These are phyloP conservation scores for Scutellaria minor DNA, from an alignment of 257 asterid species.

Conservation along the genomic window DNA sequence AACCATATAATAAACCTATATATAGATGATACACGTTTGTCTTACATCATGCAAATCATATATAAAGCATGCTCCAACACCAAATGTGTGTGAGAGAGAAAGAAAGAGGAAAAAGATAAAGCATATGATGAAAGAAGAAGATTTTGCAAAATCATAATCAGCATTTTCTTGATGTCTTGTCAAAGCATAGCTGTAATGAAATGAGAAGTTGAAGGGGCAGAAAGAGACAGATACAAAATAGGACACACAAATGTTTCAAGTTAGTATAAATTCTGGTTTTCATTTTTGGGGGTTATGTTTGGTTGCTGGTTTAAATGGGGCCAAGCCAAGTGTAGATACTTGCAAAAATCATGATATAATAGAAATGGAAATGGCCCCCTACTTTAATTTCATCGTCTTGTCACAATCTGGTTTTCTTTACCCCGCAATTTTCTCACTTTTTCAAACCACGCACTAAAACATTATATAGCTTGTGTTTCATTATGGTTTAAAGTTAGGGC, in stretches of 20 bases:
- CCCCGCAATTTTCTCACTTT: constrained; percentile 56
- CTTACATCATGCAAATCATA: too few species aligned
- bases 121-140: constrained; percentile 22
- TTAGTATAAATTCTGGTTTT: constrained; percentile 5
- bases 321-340: constrained; percentile 22
- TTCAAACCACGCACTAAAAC: constrained; percentile 39
- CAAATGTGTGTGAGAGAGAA: background rate
- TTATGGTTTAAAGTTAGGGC: constrained; percentile 26
- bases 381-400: constrained; percentile 28
- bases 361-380: constrained; percentile 4
- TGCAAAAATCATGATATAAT: background rate
- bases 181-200: constrained; percentile 44
- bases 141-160: constrained; percentile 30
- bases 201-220: constrained; percentile 28
- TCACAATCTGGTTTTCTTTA: constrained; percentile 49
- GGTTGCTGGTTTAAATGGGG: constrained; percentile 10
- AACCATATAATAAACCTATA: too few species aligned
- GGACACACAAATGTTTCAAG: constrained; percentile 37
- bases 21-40: too few species aligned
- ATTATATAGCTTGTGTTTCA: constrained; percentile 32
- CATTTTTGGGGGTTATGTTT: constrained; percentile 11
- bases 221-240: constrained; percentile 29
- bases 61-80: constrained; percentile 27
- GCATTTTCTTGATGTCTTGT: constrained; percentile 36
- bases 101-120: background rate